Conservation (phyloP, 306 rosid species). For the Purshia tridentata region DNA sequence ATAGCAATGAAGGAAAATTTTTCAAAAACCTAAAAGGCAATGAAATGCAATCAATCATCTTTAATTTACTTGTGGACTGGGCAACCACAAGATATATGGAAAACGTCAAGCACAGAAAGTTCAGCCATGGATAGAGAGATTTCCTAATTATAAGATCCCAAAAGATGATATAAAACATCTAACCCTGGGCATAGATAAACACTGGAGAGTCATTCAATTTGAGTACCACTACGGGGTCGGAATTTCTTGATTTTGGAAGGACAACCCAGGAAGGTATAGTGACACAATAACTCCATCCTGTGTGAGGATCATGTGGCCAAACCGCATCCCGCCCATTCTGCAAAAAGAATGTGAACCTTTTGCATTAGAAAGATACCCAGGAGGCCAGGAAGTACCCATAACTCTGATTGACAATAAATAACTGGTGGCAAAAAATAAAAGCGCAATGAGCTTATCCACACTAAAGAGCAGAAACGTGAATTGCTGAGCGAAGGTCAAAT, state of each 20-base stretch:
- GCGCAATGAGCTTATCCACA: background rate
- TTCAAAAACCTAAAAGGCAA: background rate
- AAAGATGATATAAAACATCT: constrained; percentile 36
- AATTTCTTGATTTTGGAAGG: constrained; percentile 75
- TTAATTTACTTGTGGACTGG: background rate
- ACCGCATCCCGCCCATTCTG: constrained; percentile 81
- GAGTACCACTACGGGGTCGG: constrained; percentile 86
- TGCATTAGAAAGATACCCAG: constrained; percentile 17
- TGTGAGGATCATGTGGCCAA: constrained; percentile 83
- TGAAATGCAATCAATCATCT: background rate
- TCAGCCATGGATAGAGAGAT: background rate
- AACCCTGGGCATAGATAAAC: constrained; percentile 40
- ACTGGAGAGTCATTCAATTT: constrained; percentile 38
- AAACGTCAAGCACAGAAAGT: background rate
- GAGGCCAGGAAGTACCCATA: background rate
- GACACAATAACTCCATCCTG: constrained; percentile 90
- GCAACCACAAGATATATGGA: background rate
- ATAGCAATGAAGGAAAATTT: background rate
- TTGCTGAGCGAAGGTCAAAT: background rate
- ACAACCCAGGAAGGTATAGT: constrained; percentile 76
- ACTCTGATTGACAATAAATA: background rate
- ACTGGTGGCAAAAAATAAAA: background rate
- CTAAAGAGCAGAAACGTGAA: background rate
- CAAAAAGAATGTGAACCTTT: constrained; percentile 28
- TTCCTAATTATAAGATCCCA: constrained; percentile 15